phyloP scores from a whole-genome alignment of 2,329 filamentous ascomycete genomes.

The Monilinia vaccinii-corymbosi region DNA sequence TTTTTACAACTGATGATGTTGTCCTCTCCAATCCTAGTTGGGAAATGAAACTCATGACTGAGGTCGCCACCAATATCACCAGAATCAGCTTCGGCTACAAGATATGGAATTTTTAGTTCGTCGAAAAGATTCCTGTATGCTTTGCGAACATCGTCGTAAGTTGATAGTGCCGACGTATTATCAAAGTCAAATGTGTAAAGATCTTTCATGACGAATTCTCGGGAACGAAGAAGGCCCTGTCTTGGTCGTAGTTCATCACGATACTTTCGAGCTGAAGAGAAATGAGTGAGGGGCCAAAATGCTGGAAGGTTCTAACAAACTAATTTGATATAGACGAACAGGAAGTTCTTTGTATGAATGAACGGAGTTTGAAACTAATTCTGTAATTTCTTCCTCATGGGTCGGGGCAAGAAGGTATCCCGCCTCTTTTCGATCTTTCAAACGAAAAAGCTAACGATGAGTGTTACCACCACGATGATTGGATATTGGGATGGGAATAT shows the following conservation, averaged over 20 bases:
- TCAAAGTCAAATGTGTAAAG: slow-evolving; percentile 87
- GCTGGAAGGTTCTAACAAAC: slow-evolving; percentile 37
- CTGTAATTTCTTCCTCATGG: slow-evolving; percentile 93
- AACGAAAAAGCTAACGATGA: slow-evolving; percentile 61
- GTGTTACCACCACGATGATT: slow-evolving; percentile 9
- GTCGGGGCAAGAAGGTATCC: slow-evolving; percentile 79
- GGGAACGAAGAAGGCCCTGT: slow-evolving; percentile 75
- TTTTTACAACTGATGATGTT: slow-evolving; percentile 64
- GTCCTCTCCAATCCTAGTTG: slow-evolving; percentile 74
- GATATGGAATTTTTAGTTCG: slow-evolving; percentile 72
- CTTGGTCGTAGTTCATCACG: slow-evolving; percentile 84
- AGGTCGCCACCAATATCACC: slow-evolving; percentile 92
- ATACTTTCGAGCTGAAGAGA: slow-evolving; percentile 68
- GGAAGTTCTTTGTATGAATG: slow-evolving; percentile 83
- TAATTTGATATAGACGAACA: slow-evolving; percentile 81
- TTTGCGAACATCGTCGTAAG: slow-evolving; percentile 64
- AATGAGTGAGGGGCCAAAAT: not conserved
- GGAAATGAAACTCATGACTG: slow-evolving; percentile 91
- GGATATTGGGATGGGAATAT: slow-evolving; percentile 12
- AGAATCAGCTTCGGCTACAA: slow-evolving; percentile 83
- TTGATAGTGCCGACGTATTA: slow-evolving; percentile 58
- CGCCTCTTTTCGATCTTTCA: slow-evolving; percentile 68
- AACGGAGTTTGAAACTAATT: slow-evolving; percentile 61
- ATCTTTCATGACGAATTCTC: slow-evolving; percentile 97
- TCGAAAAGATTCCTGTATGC: slow-evolving; percentile 73